These are phyloP conservation scores for Calonectria henricotiae DNA, from an alignment of 2,329 filamentous ascomycete genomes.

Conservation along the genomic window DNA sequence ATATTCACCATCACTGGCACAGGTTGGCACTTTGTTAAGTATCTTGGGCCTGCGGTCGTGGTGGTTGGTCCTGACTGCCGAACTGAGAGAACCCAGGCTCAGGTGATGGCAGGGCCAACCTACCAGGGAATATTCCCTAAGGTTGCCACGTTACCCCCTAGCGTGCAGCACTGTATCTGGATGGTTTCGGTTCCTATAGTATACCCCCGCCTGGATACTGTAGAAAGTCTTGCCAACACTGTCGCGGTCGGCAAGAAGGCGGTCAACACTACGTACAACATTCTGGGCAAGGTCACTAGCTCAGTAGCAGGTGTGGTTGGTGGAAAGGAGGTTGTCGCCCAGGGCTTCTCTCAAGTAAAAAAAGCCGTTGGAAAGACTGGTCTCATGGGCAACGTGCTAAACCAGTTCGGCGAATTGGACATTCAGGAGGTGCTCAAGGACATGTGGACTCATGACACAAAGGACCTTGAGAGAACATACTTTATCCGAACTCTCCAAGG, in stretches of 20 bases:
- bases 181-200: constrained; percentile 93
- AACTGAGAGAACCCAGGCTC: constrained; percentile 90
- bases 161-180: constrained; percentile 97
- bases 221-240: constrained; percentile 92
- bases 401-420: constrained; percentile 96
- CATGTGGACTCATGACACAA: constrained; percentile 98
- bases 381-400: constrained; percentile 95
- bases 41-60: constrained; percentile 90
- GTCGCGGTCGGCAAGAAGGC: constrained; percentile 97
- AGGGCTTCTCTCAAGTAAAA: constrained; percentile 95
- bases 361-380: constrained; percentile 96
- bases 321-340: constrained; percentile 91
- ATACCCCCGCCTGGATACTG: constrained; percentile 91
- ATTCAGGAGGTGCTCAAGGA: constrained; percentile 95
- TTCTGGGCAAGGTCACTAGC: constrained; percentile 94
- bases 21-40: constrained; percentile 99
- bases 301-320: constrained; percentile 96
- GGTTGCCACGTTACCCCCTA: constrained; percentile 89
- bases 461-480: constrained; percentile 97
- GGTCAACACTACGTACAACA: constrained; percentile 96
- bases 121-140: constrained; percentile 99
- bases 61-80: constrained; percentile 93
- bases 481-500: constrained; percentile 95
- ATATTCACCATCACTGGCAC: constrained; percentile 98
- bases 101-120: constrained; percentile 95